phyloP scores from a whole-genome alignment of 805 yeast genomes.

The Candida stauntonica region DNA sequence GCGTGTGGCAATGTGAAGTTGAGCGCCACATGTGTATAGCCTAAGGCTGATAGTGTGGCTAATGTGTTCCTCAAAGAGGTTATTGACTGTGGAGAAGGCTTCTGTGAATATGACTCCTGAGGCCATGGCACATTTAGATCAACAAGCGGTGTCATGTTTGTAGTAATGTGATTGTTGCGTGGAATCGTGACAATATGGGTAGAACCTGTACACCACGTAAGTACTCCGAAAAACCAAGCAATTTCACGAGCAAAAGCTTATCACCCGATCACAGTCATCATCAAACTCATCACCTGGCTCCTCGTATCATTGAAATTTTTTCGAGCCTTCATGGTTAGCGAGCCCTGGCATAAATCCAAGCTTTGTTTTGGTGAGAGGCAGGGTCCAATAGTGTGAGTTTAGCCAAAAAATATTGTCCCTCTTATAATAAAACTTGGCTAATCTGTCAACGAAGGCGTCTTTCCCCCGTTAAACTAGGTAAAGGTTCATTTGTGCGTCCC shows the following conservation, averaged over 20 bases:
- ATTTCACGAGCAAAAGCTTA: no score
- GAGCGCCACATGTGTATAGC: conserved; percentile 74
- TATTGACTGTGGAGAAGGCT: conserved; percentile 40
- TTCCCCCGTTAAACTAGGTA: no score
- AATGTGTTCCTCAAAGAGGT: conserved; percentile 44
- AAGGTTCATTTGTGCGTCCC: no score
- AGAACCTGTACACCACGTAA: no score
- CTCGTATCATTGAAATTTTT: no score
- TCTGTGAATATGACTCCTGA: conserved; percentile 39
- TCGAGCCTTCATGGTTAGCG: no score
- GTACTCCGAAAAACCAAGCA: no score
- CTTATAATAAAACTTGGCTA: no score
- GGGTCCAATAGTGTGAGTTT: neutral
- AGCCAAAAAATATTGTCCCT: no score
- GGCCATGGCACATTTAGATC: conserved; percentile 81
- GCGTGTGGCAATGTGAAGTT: conserved; percentile 46
- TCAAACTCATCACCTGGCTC: neutral
- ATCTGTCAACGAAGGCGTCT: neutral
- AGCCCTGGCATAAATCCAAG: neutral
- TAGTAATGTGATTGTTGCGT: neutral
- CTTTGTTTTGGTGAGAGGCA: neutral
- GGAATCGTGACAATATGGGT: no score
- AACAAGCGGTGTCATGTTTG: conserved; percentile 29
- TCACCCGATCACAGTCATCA: no score
- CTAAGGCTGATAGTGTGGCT: conserved; percentile 50